phyloP scores from a whole-genome alignment of 192 early-diverging fungal species.

The Coemansia umbellata region DNA sequence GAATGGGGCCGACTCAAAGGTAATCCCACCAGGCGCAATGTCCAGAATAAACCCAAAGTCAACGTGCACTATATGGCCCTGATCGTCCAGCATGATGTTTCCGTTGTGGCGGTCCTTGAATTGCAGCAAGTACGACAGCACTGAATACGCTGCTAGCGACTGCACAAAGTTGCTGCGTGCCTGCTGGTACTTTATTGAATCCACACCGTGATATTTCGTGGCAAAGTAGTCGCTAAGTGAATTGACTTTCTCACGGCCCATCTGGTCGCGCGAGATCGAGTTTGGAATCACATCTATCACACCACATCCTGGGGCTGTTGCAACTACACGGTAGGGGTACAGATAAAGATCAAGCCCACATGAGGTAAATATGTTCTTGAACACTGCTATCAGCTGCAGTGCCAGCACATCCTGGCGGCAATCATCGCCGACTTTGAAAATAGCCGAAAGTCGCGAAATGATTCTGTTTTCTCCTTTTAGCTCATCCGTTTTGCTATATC shows the following conservation, averaged over 20 bases:
- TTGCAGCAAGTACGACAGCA: constrained; percentile 91
- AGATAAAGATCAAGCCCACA: constrained; percentile 93
- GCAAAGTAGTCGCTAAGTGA: constrained; percentile 94
- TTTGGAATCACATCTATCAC: constrained; percentile 98
- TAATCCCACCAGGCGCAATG: constrained; percentile 97
- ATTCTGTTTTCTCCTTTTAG: constrained; percentile 5
- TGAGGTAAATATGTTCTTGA: constrained; percentile 91
- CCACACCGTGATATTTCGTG: constrained; percentile 83
- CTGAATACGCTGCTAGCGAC: constrained; percentile 91
- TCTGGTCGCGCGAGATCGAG: constrained; percentile 94
- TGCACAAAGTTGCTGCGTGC: constrained; percentile 94
- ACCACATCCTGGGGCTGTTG: constrained; percentile 94
- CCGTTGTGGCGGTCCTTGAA: constrained; percentile 99
- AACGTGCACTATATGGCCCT: constrained; percentile 96
- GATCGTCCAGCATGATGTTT: constrained; percentile 98
- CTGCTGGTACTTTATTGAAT: constrained; percentile 85
- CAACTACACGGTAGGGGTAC: constrained; percentile 96
- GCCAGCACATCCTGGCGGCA: constrained; percentile 99
- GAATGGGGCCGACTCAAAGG: constrained; percentile 94
- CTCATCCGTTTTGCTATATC: neutral
- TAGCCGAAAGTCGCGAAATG: constrained; percentile 74
- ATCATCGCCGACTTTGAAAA: constrained; percentile 99
- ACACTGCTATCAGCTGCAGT: constrained; percentile 94
- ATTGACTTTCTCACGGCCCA: constrained; percentile 98
- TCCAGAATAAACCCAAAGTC: constrained; percentile 99